Evolutionary conservation across 257 asterid genomes (phyloP).

Genomic region (Solanum virginianum): DNA sequence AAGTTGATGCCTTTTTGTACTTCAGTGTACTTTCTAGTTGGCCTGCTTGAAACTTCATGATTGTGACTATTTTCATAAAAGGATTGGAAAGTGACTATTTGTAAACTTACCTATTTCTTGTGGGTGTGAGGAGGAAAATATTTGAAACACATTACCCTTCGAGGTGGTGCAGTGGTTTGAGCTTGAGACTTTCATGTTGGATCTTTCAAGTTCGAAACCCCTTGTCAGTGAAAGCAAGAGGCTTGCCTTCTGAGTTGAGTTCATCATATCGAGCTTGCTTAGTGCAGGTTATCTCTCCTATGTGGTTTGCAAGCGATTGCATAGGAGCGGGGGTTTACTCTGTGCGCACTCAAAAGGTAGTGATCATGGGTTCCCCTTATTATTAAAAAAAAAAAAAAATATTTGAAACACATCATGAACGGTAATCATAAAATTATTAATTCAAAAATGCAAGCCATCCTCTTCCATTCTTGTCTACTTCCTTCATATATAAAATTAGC

Average conservation of each 20-base stretch:
- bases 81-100: neutral
- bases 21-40: neutral
- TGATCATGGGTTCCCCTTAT: rapidly evolving
- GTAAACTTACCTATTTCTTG: neutral
- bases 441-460: neutral
- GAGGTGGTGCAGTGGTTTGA: too few species aligned
- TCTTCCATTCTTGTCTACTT: neutral
- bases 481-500: neutral
- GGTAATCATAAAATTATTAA: neutral
- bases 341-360: too few species aligned
- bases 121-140: neutral
- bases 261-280: too few species aligned
- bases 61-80: neutral
- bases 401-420: neutral
- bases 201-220: too few species aligned
- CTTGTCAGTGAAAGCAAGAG: too few species aligned
- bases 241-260: too few species aligned
- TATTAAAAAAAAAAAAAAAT: neutral
- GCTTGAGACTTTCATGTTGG: too few species aligned
- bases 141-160: neutral
- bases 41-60: neutral
- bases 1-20: neutral
- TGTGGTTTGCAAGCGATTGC: too few species aligned
- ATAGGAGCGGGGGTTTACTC: too few species aligned
- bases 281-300: too few species aligned